phyloP scores from a whole-genome alignment of 2,329 filamentous ascomycete genomes.

The Paraphaeosphaeria minitans region DNA sequence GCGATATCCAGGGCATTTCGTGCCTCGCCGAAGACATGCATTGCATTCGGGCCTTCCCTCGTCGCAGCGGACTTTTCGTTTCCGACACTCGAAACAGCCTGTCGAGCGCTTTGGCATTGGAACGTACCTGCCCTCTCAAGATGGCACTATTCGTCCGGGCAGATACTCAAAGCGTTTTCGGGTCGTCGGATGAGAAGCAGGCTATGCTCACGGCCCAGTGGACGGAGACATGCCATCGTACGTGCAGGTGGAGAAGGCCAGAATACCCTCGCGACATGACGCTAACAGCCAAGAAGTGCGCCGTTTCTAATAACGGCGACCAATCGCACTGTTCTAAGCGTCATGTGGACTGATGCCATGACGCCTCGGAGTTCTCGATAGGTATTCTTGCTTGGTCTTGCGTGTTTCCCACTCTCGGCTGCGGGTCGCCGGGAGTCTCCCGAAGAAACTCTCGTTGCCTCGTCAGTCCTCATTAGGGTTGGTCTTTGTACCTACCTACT shows the following conservation, averaged over 20 bases:
- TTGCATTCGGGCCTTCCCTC: conserved; percentile 44
- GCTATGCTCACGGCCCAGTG: no score
- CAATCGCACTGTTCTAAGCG: conserved; percentile 2
- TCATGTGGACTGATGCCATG: neutral
- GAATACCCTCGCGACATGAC: conserved; percentile 5
- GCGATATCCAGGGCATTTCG: conserved; percentile 44
- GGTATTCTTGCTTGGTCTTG: conserved; percentile 6
- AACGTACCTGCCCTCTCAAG: neutral
- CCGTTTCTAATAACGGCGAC: conserved; percentile 1
- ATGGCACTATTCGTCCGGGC: no score
- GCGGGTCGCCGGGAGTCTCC: neutral
- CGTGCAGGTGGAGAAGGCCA: neutral
- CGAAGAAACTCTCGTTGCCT: neutral
- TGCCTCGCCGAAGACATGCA: conserved; percentile 40
- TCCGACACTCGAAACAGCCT: conserved; percentile 46
- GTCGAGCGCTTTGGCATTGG: conserved; percentile 44
- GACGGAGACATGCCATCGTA: neutral
- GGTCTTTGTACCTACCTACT: no score
- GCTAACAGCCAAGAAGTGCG: conserved; percentile 10
- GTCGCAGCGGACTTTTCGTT: conserved; percentile 46
- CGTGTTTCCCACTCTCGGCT: neutral
- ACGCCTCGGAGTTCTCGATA: neutral
- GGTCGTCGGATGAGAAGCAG: neutral
- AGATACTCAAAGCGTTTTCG: neutral
- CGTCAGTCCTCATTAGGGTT: no score